A percentile compares a stretch with the other conserved stretches of the same genome.
Evolutionary conservation across 805 yeast species (phyloP).

Genomic region (Kuraishia cidri): DNA sequence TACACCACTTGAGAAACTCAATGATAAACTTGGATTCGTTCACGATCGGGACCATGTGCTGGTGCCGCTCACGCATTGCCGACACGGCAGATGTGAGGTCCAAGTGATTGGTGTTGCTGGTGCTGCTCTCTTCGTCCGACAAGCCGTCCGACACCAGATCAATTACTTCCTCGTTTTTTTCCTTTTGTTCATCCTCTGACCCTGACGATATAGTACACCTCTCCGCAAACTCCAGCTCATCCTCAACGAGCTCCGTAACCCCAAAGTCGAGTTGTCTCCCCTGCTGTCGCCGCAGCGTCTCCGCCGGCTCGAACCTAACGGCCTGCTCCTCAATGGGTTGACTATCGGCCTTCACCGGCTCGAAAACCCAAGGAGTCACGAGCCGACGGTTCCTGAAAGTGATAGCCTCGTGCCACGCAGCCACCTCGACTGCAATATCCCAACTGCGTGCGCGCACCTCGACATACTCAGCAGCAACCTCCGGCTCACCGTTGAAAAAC

Average conservation of each 20-base stretch:
- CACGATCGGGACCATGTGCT: neutral
- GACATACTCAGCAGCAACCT: too few species aligned
- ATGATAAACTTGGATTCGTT: slow-evolving; percentile 6
- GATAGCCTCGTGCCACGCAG: too few species aligned
- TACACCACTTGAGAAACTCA: slow-evolving; percentile 13
- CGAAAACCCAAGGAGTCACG: too few species aligned
- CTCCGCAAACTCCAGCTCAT: neutral
- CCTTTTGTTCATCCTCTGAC: neutral
- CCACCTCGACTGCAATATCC: too few species aligned
- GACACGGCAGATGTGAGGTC: neutral
- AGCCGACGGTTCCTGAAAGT: too few species aligned
- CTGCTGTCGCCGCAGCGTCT: neutral
- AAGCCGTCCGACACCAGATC: neutral
- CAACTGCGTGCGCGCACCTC: too few species aligned
- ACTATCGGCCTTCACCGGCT: too few species aligned
- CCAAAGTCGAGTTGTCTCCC: too few species aligned
- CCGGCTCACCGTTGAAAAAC: too few species aligned
- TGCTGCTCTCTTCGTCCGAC: neutral
- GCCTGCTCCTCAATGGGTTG: too few species aligned
- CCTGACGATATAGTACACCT: neutral
- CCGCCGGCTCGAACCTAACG: too few species aligned
- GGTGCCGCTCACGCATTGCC: neutral
- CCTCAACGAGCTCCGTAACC: too few species aligned
- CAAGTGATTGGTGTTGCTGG: neutral
- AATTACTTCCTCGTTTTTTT: neutral